A percentile compares a stretch with the other conserved stretches of the same genome.
These are phyloP conservation scores for Magnaporthiopsis poae DNA, from an alignment of 2,329 filamentous ascomycete species.

Conservation along the genomic window DNA sequence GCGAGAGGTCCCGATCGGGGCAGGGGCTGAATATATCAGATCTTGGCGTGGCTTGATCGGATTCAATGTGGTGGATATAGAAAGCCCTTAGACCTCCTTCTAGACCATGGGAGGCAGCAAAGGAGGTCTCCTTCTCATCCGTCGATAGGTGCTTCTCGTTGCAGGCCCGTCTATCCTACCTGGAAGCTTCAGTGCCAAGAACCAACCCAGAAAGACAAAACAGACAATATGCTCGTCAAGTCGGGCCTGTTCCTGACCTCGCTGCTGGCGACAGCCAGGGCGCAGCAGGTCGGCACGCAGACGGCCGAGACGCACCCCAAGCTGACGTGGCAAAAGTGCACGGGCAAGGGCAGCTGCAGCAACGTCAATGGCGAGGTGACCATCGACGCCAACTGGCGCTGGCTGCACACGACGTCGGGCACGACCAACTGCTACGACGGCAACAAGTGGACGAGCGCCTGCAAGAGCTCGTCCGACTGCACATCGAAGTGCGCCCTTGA, in stretches of 20 bases:
- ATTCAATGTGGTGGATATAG: background rate
- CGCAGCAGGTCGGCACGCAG: conserved; percentile 30
- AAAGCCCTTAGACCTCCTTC: background rate
- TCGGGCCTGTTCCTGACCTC: conserved; percentile 8
- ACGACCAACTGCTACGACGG: conserved; percentile 39
- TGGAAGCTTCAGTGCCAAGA: background rate
- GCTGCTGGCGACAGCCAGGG: conserved; percentile 25
- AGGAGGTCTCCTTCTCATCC: background rate
- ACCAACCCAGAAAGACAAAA: background rate
- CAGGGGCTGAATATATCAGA: background rate
- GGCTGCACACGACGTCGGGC: conserved; percentile 32
- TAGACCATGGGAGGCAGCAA: background rate
- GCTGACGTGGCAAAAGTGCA: conserved; percentile 33
- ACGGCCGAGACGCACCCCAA: conserved; percentile 30
- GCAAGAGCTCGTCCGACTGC: conserved; percentile 21
- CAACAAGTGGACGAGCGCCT: conserved; percentile 20
- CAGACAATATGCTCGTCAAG: conserved; percentile 2
- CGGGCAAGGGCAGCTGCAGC: conserved; percentile 30
- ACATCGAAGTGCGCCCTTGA: conserved; percentile 23
- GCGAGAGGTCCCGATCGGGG: background rate
- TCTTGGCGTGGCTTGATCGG: background rate
- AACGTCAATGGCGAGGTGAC: conserved; percentile 31
- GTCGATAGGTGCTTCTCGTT: background rate
- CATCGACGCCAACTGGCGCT: conserved; percentile 40
- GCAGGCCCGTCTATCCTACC: background rate